Evolutionary conservation across 23 red algal species (phyloP).

Genomic region (Gracilaria gracilis): DNA sequence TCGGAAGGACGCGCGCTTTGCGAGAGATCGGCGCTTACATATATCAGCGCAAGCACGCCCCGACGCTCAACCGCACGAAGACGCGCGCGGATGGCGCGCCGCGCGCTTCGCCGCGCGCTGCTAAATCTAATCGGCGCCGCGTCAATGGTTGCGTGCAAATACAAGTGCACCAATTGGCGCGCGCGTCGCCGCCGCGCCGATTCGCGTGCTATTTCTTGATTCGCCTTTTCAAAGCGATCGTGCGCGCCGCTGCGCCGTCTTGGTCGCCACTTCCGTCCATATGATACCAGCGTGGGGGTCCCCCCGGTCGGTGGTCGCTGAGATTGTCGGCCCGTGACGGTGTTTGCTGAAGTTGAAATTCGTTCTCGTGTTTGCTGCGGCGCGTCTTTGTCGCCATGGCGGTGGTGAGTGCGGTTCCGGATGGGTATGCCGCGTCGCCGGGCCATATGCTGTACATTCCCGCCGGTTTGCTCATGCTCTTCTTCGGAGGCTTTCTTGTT

Average conservation of each 20-base stretch:
- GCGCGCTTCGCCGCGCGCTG: background rate
- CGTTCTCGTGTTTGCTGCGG: background rate
- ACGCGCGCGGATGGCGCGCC: background rate
- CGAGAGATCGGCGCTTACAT: background rate
- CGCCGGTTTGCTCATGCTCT: constrained; percentile 62
- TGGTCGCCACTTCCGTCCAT: too few relatives aligned
- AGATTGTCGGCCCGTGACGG: background rate
- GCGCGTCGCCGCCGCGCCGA: background rate
- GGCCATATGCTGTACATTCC: constrained; percentile 70
- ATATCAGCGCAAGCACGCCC: too few relatives aligned
- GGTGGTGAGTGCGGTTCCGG: background rate
- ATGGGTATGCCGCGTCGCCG: constrained; percentile 34
- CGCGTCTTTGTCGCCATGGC: constrained; percentile 15
- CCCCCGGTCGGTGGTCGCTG: background rate
- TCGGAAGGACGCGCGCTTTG: background rate
- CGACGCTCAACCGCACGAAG: constrained; percentile 1
- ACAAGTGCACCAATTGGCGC: constrained; percentile 24
- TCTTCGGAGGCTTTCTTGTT: constrained; percentile 70
- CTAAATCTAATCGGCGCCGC: constrained; percentile 8
- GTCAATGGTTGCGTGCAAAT: background rate
- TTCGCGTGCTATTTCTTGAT: constrained; percentile 4
- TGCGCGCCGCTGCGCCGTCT: too few relatives aligned
- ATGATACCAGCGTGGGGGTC: too few relatives aligned
- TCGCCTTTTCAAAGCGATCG: background rate
- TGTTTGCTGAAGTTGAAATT: background rate